Conservation (phyloP, 228 moss, liverwort and hornwort species). For the Sphagnum fallax region DNA sequence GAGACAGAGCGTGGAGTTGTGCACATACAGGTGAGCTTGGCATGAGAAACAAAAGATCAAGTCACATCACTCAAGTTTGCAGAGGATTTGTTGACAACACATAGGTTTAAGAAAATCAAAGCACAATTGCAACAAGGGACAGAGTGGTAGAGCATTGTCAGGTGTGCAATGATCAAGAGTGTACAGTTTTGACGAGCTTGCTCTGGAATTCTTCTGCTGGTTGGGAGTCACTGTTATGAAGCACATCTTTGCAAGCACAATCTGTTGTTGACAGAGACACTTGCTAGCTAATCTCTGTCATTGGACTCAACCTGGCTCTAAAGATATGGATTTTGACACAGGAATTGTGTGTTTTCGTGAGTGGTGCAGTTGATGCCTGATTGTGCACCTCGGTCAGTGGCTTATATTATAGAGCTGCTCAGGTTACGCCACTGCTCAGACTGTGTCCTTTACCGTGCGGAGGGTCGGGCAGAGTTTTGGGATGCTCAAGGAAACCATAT, state of each 20-base stretch:
- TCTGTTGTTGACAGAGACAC: too few relatives aligned
- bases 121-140: neutral
- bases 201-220: neutral
- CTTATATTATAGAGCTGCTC: slow-evolving; percentile 53
- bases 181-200: neutral
- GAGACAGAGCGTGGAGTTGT: slow-evolving; percentile 45
- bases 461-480: slow-evolving; percentile 74
- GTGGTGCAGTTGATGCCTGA: slow-evolving; percentile 67
- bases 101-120: neutral
- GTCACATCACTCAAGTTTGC: neutral
- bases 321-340: neutral
- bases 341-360: neutral
- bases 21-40: slow-evolving; percentile 41
- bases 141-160: neutral
- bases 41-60: neutral
- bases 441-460: slow-evolving; percentile 76
- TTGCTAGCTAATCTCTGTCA: too few relatives aligned
- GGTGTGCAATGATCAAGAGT: neutral
- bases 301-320: too few relatives aligned
- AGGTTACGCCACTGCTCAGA: slow-evolving; percentile 72
- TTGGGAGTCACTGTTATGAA: neutral
- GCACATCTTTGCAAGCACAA: too few relatives aligned
- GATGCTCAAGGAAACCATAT: slow-evolving; percentile 32
- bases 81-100: neutral
- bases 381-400: slow-evolving; percentile 71